Evolutionary conservation across 1,284 basidiomycete species (phyloP).

Genomic region (Boletus smithii): DNA sequence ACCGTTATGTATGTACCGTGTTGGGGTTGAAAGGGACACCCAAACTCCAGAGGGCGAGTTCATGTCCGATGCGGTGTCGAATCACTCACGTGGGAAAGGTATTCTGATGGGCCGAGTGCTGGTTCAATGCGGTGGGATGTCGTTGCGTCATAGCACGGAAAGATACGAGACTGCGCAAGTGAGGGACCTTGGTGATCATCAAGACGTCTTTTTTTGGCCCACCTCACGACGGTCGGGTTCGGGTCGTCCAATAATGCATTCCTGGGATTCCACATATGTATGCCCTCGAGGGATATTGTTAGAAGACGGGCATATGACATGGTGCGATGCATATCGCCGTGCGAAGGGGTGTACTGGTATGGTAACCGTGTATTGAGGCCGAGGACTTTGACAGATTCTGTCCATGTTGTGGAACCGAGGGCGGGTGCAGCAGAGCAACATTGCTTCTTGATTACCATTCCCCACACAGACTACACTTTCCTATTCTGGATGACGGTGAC

Average conservation of each 20-base stretch:
- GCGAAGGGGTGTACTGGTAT: no score
- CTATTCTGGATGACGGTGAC: background rate
- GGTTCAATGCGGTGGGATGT: no score
- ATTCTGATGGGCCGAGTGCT: no score
- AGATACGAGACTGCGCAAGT: background rate
- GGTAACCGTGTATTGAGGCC: no score
- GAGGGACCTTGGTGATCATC: no score
- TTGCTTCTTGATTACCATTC: background rate
- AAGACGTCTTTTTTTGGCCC: no score
- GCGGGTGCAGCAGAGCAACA: background rate
- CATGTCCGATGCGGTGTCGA: background rate
- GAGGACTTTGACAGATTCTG: background rate
- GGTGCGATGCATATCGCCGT: background rate
- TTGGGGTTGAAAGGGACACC: background rate
- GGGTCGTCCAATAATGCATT: no score
- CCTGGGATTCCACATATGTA: background rate
- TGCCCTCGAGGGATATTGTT: no score
- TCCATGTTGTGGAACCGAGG: background rate
- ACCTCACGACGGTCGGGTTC: no score
- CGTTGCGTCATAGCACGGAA: background rate
- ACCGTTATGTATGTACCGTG: background rate
- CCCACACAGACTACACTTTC: no score
- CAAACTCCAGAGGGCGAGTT: background rate
- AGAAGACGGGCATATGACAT: no score
- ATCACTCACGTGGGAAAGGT: no score